phyloP scores from a whole-genome alignment of 108 stramenopile genomes.

The Skeletonema tropicum region DNA sequence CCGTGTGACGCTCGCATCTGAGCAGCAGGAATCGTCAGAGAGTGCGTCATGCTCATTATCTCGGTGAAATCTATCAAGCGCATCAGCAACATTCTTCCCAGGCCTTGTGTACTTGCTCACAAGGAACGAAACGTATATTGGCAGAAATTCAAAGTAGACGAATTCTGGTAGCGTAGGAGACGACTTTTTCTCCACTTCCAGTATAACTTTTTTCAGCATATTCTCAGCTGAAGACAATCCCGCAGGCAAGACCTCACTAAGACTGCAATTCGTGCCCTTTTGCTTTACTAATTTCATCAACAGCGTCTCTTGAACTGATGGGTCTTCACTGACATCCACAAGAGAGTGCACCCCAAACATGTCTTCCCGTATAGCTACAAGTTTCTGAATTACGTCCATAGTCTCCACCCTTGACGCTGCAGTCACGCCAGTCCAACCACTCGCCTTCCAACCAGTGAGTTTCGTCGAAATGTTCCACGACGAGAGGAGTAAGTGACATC shows the following conservation, averaged over 20 bases:
- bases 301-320: conserved; percentile 13
- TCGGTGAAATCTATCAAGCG: conserved; percentile 15
- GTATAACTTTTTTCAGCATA: conserved; percentile 7
- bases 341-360: conserved; percentile 43
- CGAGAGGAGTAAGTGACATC: conserved; percentile 68
- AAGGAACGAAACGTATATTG: conserved; percentile 61
- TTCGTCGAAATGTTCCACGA: conserved; percentile 78
- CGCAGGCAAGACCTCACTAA: conserved; percentile 51
- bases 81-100: conserved; percentile 40
- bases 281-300: conserved; percentile 10
- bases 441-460: conserved; percentile 33
- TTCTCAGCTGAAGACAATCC: conserved; percentile 17
- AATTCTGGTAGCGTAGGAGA: conserved; percentile 26
- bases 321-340: conserved; percentile 13
- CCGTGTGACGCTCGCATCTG: conserved; percentile 20
- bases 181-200: conserved; percentile 13
- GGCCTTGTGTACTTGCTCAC: conserved; percentile 64
- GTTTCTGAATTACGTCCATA: conserved; percentile 18
- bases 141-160: conserved; percentile 52
- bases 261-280: conserved; percentile 24
- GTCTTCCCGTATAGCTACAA: conserved; percentile 37
- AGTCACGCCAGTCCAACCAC: conserved; percentile 34
- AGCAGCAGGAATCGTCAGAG: conserved; percentile 43
- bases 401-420: conserved; percentile 12
- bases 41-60: conserved; percentile 17